Base-by-base conservation (phyloP, 768 basidiomycete species). In the Lactifluus rugatus region DNA sequence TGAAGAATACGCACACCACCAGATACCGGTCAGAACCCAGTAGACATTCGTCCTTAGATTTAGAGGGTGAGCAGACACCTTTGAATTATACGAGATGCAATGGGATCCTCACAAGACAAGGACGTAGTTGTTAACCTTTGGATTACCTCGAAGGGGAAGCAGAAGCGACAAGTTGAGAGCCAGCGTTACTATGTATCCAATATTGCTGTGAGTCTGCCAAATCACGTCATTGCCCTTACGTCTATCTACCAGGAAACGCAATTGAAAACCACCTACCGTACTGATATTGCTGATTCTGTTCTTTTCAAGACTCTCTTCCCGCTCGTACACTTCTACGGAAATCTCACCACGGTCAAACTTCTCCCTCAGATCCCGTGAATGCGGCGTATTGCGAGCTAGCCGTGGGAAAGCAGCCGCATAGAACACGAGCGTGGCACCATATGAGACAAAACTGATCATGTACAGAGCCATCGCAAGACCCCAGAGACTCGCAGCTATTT, bases 201-300 rank as follows among this genome's bases (percentile, higher is more conserved):
- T 75, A 60, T 89, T 88, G 65, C 84, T 85, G 66, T 89, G 87
- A 52, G 76, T 81, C 88, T 89, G 52, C 26, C 39, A 3, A 21
- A 45, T 5, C 11, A 47, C 21, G 60, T 50, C 5, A 31, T 28
- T 14, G 13, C 16, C 10, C 25, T 25, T 16, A 32, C 1, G 16
- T 21, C 6, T 2, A n/a, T 21, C 6, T 2, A n/a, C 2, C 14
- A 17, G 23, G 39, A 2, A 37, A 21, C 77, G 48, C 48, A 56
- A n/a, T n/a, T 23, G 39, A 44, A n/a, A n/a, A 8, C 25, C 11
- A 56, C 48, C 16, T 17, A 89, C 89, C 44, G 85, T 90, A 66
- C 84, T 87, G 62, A 90, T 87, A 64, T 89, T 91, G 66, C 89
- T 88, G 57, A 93, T 86, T 61, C 83, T 73, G 60, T 89, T 93